phyloP scores from a whole-genome alignment of 331 rosid genomes.

The Telfairia occidentalis region DNA sequence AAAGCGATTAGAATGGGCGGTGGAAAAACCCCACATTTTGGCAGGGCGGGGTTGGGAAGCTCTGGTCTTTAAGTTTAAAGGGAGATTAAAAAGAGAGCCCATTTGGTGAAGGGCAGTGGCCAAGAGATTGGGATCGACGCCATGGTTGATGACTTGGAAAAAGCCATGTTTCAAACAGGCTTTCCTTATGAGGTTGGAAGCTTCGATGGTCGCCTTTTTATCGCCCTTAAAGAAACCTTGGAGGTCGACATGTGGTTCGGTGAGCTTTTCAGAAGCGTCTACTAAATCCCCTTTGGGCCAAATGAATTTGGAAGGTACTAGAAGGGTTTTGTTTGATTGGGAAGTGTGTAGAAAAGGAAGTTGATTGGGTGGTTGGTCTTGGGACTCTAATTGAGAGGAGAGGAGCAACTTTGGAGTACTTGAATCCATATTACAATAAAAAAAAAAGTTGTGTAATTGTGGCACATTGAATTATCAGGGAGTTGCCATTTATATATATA shows the following conservation, averaged over 20 bases:
- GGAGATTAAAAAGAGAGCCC: not conserved
- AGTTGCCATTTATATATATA: not conserved
- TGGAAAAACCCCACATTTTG: slow-evolving; percentile 11
- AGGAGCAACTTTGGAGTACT: not conserved
- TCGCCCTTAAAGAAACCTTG: not conserved
- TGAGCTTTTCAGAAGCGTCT: not conserved
- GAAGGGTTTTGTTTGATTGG: not conserved
- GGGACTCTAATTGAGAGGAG: not conserved
- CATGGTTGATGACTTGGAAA: slow-evolving; percentile 6
- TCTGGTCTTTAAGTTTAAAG: not conserved
- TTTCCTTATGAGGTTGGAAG: not conserved
- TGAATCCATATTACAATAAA: not conserved
- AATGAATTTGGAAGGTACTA: not conserved
- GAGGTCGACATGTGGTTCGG: not conserved
- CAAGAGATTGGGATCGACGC: not conserved
- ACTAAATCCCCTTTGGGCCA: slow-evolving; percentile 9
- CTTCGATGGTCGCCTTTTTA: slow-evolving; percentile 3
- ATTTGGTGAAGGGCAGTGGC: not conserved
- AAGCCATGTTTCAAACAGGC: slow-evolving; percentile 9
- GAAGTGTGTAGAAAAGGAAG: not conserved
- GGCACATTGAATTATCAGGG: not conserved
- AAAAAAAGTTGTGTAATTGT: too few species aligned
- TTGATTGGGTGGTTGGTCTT: not conserved
- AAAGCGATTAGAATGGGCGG: slow-evolving; percentile 7
- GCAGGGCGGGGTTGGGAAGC: not conserved